Base-by-base conservation (phyloP, 805 yeast genomes). In the Wickerhamomyces bisporus region DNA sequence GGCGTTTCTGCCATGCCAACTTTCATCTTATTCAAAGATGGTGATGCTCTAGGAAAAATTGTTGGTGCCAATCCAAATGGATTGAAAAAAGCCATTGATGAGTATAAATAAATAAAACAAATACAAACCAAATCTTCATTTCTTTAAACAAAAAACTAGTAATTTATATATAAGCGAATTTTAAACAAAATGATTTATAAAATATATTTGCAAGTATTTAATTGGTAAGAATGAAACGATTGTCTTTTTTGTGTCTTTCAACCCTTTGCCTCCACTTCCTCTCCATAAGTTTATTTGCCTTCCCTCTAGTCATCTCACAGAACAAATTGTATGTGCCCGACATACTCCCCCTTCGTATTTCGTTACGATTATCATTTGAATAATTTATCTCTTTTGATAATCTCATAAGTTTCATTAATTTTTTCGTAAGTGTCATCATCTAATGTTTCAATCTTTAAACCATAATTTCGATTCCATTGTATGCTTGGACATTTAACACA, bases 1-100 rank as follows among this genome's bases (percentile, higher is more conserved):
- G 80, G 75, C 10, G 66, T 83, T 35, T 64, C 75, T 18, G 87
- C 91, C 26, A 81, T 83, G 88, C 93, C 93, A 32, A 84, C 91
- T 3, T 78, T 81, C 42, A 51, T 81, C 17, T 60, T 79, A 24
- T 75, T 76, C 59, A 76, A 79, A 55, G 66, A 77, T 34, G 86
- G 86, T 18, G 70, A 73, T 38, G 62, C 73, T 33, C 57, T 76
- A 4, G 77, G 71, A 15, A 74, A 72, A 35, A 63, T 82, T 25
- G 73, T 82, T 18, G 93, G 93, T 28, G 91, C 89, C 14, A 59
- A 65, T 38, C 62, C 66, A 20, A 45, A 46, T 13, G 62, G 57
- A 9, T 35, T 67, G 15, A 57, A 59, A 38, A 42, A 58, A 32
- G 61, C 59, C 4, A 62, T 63, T 35, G 58, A 57, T 30, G 48